Evolutionary conservation across 108 stramenopile species (phyloP).

Genomic region (Conticribra guillardii): DNA sequence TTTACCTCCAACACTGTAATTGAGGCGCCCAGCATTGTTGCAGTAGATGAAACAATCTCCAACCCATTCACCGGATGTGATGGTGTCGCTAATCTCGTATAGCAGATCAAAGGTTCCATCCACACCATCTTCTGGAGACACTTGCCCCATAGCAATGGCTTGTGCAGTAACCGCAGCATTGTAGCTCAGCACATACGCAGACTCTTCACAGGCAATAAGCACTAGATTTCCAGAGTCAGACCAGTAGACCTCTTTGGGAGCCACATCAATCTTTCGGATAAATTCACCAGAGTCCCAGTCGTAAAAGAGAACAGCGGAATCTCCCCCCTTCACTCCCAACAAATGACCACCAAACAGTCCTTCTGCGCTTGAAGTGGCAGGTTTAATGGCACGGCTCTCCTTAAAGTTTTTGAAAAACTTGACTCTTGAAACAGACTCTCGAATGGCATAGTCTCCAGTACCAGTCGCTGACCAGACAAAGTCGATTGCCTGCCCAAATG

Average conservation of each 20-base stretch:
- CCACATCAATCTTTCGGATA: conserved; percentile 95
- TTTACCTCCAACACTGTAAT: conserved; percentile 98
- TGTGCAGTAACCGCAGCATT: conserved; percentile 82
- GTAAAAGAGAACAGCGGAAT: conserved; percentile 93
- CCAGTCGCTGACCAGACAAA: conserved; percentile 97
- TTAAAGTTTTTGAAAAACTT: conserved; percentile 97
- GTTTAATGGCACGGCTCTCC: conserved; percentile 79
- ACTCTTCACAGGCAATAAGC: conserved; percentile 89
- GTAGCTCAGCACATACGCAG: conserved; percentile 92
- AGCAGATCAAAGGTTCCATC: conserved; percentile 96
- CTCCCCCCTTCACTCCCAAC: conserved; percentile 93
- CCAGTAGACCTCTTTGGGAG: conserved; percentile 96
- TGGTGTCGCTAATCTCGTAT: conserved; percentile 91
- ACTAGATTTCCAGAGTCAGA: conserved; percentile 94
- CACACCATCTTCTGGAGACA: conserved; percentile 94
- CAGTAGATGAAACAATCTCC: conserved; percentile 99
- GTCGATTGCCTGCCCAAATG: conserved; percentile 97
- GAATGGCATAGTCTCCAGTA: conserved; percentile 98
- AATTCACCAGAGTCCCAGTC: conserved; percentile 97
- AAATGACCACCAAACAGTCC: conserved; percentile 94
- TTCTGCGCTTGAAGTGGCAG: conserved; percentile 93
- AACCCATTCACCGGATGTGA: conserved; percentile 97
- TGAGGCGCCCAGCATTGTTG: conserved; percentile 88
- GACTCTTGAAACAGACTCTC: conserved; percentile 91
- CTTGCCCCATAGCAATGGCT: conserved; percentile 83